Percentiles rank a stretch among this genome's conserved stretches.
These are phyloP conservation scores for Aspergillus sp. DNA, from an alignment of 2,329 filamentous ascomycete genomes.

Conservation along the genomic window DNA sequence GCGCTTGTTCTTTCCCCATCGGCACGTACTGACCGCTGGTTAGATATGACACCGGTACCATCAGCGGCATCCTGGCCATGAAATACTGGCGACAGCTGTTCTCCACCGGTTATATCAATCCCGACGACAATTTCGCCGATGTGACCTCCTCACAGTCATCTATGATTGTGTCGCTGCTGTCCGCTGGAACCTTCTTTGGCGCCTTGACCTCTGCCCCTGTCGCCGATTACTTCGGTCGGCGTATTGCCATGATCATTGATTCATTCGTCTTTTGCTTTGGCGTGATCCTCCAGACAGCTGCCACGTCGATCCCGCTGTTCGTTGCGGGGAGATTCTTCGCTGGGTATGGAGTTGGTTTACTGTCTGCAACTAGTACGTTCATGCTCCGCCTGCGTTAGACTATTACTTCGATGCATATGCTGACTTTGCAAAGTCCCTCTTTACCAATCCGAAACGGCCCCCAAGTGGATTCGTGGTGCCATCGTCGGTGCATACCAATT, in stretches of 20 bases:
- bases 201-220: conserved; percentile 67
- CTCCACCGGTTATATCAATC: conserved; percentile 36
- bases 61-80: conserved; percentile 54
- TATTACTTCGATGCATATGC: not conserved
- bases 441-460: conserved; percentile 78
- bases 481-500: conserved; percentile 78
- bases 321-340: conserved; percentile 53
- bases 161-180: conserved; percentile 71
- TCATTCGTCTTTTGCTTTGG: conserved; percentile 35
- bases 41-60: conserved; percentile 55
- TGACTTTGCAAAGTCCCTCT: conserved; percentile 41
- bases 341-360: conserved; percentile 68
- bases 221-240: conserved; percentile 41
- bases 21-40: not conserved
- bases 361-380: conserved; percentile 69
- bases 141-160: conserved; percentile 56
- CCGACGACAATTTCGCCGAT: conserved; percentile 41
- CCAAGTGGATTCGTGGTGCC: conserved; percentile 71
- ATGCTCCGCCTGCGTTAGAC: not conserved
- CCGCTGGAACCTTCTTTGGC: conserved; percentile 71
- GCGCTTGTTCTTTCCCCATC: not conserved
- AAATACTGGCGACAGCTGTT: conserved; percentile 40
- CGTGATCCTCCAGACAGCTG: conserved; percentile 33
- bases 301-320: conserved; percentile 32
- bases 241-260: conserved; percentile 43